Base-by-base conservation (phyloP, 2,329 filamentous ascomycete genomes). In the Periconia sp. region DNA sequence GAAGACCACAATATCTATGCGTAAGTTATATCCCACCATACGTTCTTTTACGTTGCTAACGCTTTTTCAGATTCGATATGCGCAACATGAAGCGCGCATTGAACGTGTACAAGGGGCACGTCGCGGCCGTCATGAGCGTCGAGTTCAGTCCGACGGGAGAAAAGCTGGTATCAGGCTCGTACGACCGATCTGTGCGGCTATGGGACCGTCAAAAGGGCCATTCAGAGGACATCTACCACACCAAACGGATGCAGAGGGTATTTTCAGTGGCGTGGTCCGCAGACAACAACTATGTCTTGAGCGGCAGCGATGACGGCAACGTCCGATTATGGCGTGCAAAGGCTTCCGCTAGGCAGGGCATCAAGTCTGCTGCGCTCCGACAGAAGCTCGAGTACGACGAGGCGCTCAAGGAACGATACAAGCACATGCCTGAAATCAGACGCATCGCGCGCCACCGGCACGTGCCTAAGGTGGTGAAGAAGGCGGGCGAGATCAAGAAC, bases 201-300 rank as follows among this genome's bases (percentile, higher is more conserved):
- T 97, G 92, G 90, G 85, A 85, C 70, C 84, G 90, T 52, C 84
- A 87, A 60, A 80, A 87, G 57, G 93, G 93, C 20, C 91, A 94
- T 75, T 92, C 90, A 14, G 84, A 92, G 63, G 94, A 99, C 69
- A 86, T 97, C 46, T 99, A 97, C 76, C 92, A 97, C 79, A 97
- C 94, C 17, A 96, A 97, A 77, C 87, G 94, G 59, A 97, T 97
- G 93, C 93, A 97, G 79, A 85, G 93, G 63, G 92, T 97, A 52
- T 95, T 95, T 78, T 87, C 88, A 10, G 86, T 86, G 45, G 85
- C 84, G 57, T 97, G 90, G 82, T 94, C 92, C 0, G 90, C 92
- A 6, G 94, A 99, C 73, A 87, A 89, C 61, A 90, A 90, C 65
- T 99, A 96, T 72, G 77, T 99, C 19, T 82, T 99, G 45, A 92